phyloP scores from a whole-genome alignment of 306 rosid genomes.

The Betula pendula region DNA sequence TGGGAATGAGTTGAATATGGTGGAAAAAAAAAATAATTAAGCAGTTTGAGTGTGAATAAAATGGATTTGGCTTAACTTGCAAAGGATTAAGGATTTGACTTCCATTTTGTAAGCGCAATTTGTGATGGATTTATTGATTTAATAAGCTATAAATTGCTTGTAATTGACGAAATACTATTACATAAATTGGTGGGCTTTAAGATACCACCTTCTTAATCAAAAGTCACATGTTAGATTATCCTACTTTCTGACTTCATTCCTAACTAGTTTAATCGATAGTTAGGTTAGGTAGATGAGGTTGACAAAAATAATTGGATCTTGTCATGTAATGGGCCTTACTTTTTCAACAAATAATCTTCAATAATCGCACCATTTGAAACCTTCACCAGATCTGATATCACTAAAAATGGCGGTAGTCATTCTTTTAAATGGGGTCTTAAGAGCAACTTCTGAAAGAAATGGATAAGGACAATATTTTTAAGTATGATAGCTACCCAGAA shows the following conservation, averaged over 20 bases:
- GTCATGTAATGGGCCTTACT: background rate
- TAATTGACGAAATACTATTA: background rate
- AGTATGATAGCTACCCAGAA: no score
- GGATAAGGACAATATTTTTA: no score
- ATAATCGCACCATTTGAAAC: background rate
- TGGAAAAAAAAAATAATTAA: no score
- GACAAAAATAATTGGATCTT: conserved; percentile 1
- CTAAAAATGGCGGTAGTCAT: background rate
- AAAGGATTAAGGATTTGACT: background rate
- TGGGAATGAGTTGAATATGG: background rate
- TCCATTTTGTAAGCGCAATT: background rate
- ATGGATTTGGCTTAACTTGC: background rate
- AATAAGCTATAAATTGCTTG: background rate
- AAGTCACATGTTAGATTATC: background rate
- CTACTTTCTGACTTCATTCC: background rate
- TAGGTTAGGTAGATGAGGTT: background rate
- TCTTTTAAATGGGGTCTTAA: background rate
- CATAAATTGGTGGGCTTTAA: background rate
- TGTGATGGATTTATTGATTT: background rate
- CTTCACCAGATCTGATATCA: background rate
- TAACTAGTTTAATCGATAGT: background rate
- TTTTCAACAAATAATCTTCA: background rate
- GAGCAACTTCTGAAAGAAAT: no score
- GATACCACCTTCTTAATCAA: background rate
- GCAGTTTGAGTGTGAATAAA: background rate